A percentile compares a stretch with the other conserved stretches of the same genome.
Conservation (phyloP, 345 rosid genomes). For the Adansonia digitata region DNA sequence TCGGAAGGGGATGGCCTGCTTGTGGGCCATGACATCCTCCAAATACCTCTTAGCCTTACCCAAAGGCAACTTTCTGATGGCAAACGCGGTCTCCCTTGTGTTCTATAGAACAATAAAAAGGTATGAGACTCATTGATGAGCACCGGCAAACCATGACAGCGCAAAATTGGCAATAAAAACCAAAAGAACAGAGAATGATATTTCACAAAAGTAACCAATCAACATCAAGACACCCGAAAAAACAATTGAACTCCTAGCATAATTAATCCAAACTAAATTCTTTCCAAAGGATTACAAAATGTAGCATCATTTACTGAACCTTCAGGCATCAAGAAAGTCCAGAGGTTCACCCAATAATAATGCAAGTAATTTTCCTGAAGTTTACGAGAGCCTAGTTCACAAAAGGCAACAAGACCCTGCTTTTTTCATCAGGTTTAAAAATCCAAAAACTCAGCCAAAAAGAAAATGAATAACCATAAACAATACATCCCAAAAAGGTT, state of each 20-base stretch:
- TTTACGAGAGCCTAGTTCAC: constrained; percentile 26
- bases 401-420: constrained; percentile 33
- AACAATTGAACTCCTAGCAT: neutral
- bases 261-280: neutral
- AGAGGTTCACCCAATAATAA: constrained; percentile 67
- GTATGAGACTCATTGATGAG: neutral
- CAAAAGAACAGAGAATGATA: no score
- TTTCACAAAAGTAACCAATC: no score
- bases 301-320: constrained; percentile 57
- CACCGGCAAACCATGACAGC: neutral
- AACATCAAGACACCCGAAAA: neutral
- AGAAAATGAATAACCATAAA: neutral
- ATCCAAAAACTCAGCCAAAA: neutral
- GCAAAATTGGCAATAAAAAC: neutral
- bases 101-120: constrained; percentile 35
- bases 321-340: constrained; percentile 26
- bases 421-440: constrained; percentile 37
- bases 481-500: neutral
- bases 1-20: constrained; percentile 96
- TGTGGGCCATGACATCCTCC: constrained; percentile 93
- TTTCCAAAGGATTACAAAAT: neutral
- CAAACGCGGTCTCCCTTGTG: constrained; percentile 84
- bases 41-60: constrained; percentile 88
- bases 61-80: constrained; percentile 80
- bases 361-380: constrained; percentile 36